Conservation (phyloP, 2,329 filamentous ascomycete genomes). For the Aspergillus aculeatinus region DNA sequence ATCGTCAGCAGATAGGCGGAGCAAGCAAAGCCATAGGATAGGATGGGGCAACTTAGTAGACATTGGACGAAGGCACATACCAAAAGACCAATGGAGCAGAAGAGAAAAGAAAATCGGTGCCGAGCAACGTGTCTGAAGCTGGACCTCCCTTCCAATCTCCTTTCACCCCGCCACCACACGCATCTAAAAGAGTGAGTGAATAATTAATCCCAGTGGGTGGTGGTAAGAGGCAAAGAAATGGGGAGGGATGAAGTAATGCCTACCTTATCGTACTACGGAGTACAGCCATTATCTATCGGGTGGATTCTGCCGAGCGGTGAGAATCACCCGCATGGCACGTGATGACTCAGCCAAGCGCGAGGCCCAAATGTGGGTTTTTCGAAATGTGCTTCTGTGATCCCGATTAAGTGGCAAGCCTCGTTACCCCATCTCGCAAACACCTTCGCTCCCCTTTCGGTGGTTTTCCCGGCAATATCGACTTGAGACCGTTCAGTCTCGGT, state of each 20-base stretch:
- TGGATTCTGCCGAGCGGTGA: conserved; percentile 20
- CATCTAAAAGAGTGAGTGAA: not conserved
- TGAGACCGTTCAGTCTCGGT: conserved; percentile 7
- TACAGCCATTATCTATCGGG: conserved; percentile 4
- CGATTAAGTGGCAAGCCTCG: conserved; percentile 16
- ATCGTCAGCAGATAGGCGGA: conserved; percentile 7
- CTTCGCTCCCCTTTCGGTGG: conserved; percentile 16
- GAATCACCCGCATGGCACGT: conserved; percentile 6
- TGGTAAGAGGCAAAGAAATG: not conserved
- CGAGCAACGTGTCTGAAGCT: not conserved
- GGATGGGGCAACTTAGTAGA: too few species aligned
- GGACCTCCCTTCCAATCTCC: not conserved
- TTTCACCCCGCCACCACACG: not conserved
- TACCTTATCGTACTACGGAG: not conserved
- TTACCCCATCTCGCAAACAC: conserved; percentile 12
- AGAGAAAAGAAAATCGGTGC: not conserved
- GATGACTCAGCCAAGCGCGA: conserved; percentile 16
- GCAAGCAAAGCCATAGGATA: not conserved
- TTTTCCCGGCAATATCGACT: conserved; percentile 2
- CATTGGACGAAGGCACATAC: not conserved
- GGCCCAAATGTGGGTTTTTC: conserved; percentile 38
- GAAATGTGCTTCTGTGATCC: conserved; percentile 10
- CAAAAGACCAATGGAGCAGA: not conserved
- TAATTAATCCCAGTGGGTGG: not conserved
- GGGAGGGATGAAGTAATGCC: not conserved